Percentiles rank a stretch among this genome's conserved stretches.
Conservation (phyloP, 257 asterid genomes). For the Salvia hispanica region DNA sequence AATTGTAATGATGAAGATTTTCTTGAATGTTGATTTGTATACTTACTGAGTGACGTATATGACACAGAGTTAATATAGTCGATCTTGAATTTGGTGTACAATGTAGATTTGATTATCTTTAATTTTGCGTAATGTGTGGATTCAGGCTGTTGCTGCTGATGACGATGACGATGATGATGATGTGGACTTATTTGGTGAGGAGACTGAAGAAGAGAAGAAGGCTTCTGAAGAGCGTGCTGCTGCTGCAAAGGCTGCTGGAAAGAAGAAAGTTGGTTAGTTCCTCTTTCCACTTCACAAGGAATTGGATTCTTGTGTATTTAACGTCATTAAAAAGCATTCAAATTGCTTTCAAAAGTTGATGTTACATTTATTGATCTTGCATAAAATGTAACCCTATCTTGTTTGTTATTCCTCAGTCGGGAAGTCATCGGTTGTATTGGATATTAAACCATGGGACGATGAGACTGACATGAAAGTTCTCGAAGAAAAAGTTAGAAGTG, state of each 20-base stretch:
- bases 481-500: slow-evolving; percentile 83
- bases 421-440: slow-evolving; percentile 59
- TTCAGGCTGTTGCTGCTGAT: slow-evolving; percentile 58
- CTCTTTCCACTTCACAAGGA: background rate
- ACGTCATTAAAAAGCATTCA: background rate
- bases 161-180: slow-evolving; percentile 76
- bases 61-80: background rate
- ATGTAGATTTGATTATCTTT: background rate
- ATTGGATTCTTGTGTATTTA: no score
- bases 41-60: background rate
- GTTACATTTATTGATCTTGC: background rate
- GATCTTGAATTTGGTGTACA: background rate
- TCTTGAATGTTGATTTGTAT: background rate
- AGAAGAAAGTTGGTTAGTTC: slow-evolving; percentile 88
- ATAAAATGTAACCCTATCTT: background rate
- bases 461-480: slow-evolving; percentile 96
- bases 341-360: background rate
- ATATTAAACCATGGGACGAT: slow-evolving; percentile 94
- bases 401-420: slow-evolving; percentile 53
- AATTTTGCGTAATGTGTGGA: background rate
- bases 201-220: slow-evolving; percentile 94
- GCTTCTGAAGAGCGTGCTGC: slow-evolving; percentile 95
- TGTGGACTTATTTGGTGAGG: slow-evolving; percentile 92
- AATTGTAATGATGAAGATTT: background rate
- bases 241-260: slow-evolving; percentile 73